These are phyloP conservation scores for Plantago coronopus DNA, from an alignment of 305 asterid species.

Conservation along the genomic window DNA sequence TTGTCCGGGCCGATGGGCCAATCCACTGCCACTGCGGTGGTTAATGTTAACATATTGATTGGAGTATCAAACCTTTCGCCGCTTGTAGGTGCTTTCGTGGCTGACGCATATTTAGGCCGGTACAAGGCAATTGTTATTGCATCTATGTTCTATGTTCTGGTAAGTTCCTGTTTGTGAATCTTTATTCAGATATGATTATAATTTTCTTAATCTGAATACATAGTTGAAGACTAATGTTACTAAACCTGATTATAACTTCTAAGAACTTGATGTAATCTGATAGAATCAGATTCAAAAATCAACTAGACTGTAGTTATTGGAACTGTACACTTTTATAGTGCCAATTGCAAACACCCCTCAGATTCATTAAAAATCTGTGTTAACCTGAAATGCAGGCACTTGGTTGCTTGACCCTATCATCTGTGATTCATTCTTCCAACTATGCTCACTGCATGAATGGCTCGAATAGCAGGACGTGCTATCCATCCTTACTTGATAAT, in stretches of 20 bases:
- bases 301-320: too few species aligned
- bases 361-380: too few species aligned
- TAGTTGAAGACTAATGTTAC: too few species aligned
- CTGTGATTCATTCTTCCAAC: constrained; percentile 4
- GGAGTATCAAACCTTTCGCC: constrained; percentile 49
- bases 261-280: too few species aligned
- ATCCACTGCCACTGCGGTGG: constrained; percentile 49
- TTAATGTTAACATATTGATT: constrained; percentile 41
- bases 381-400: constrained; percentile 26
- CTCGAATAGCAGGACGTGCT: constrained; percentile 6
- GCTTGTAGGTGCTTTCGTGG: constrained; percentile 60
- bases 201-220: too few species aligned
- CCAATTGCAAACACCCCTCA: too few species aligned
- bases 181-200: too few species aligned
- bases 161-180: constrained; percentile 17
- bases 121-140: constrained; percentile 49
- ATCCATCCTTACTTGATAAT: constrained; percentile 19
- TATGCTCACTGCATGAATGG: constrained; percentile 3
- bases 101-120: constrained; percentile 64
- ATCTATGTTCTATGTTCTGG: constrained; percentile 54
- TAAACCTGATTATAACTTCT: too few species aligned
- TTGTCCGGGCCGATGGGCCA: constrained; percentile 46
- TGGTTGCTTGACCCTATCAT: constrained; percentile 19
- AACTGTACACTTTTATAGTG: too few species aligned
- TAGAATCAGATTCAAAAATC: too few species aligned